Evolutionary conservation across 139 green algal genomes (phyloP).

Genomic region (Micractinium sp.): DNA sequence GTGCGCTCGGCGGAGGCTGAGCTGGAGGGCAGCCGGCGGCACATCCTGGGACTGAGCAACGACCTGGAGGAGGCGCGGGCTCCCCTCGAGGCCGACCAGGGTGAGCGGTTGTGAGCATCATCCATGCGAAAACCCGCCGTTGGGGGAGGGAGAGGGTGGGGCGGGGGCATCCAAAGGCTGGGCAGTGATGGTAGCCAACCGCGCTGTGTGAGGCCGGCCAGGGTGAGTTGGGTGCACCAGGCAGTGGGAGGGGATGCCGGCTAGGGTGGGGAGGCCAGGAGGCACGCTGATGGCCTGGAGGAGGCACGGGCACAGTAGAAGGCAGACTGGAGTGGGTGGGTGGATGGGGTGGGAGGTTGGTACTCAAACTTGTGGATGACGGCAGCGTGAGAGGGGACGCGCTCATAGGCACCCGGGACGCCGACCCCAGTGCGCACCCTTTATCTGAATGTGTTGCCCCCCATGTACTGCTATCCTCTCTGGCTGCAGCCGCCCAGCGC

Average conservation of each 20-base stretch:
- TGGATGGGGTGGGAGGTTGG: no score
- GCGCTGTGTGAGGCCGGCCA: background rate
- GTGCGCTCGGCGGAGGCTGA: background rate
- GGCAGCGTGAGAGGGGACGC: no score
- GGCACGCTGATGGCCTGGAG: no score
- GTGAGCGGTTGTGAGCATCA: no score
- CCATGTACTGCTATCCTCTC: background rate
- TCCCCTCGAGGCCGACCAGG: background rate
- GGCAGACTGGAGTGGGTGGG: no score
- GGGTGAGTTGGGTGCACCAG: background rate
- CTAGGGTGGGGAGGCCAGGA: background rate
- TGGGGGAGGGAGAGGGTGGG: background rate
- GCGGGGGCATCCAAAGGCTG: background rate
- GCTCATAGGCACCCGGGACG: no score
- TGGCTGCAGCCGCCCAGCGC: slow-evolving; percentile 1
- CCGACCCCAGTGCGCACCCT: no score
- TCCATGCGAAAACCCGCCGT: no score
- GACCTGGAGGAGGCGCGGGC: slow-evolving; percentile 30
- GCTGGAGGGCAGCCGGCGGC: background rate
- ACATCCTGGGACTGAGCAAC: background rate
- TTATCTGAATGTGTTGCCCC: background rate
- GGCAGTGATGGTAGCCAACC: no score
- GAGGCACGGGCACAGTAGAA: no score
- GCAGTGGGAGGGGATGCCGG: no score
- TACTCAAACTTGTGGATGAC: no score